A percentile compares a stretch with the other conserved stretches of the same genome.
Evolutionary conservation across 2,329 filamentous ascomycete genomes (phyloP).

Genomic region (Colletotrichum tanaceti): DNA sequence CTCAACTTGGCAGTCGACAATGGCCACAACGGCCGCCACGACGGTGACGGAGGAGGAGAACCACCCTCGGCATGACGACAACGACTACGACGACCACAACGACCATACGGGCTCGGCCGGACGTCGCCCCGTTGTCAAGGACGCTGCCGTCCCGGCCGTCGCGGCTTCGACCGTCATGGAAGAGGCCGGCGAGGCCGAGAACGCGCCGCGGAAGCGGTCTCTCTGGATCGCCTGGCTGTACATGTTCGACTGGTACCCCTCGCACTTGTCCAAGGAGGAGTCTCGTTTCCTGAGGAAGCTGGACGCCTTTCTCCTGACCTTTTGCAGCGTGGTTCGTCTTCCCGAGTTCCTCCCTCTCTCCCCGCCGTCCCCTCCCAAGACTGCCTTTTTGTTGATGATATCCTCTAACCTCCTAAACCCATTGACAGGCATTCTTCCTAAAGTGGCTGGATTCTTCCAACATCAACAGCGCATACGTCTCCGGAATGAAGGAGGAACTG

Average conservation of each 20-base stretch:
- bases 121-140: conserved; percentile 23
- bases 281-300: conserved; percentile 42
- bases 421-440: conserved; percentile 33
- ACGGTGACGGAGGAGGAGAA: background rate
- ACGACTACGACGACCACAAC: no score
- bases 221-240: conserved; percentile 43
- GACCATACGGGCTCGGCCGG: background rate
- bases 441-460: conserved; percentile 51
- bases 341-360: no score
- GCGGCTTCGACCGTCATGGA: conserved; percentile 64
- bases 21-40: background rate
- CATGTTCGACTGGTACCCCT: conserved; percentile 46
- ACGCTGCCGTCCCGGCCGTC: conserved; percentile 34
- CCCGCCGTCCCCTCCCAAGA: no score
- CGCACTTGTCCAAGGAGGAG: conserved; percentile 42
- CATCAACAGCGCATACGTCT: conserved; percentile 53
- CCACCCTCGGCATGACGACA: background rate
- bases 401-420: background rate
- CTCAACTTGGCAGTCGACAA: background rate
- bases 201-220: conserved; percentile 34
- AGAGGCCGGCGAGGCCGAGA: conserved; percentile 51
- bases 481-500: conserved; percentile 53
- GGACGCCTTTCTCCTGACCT: conserved; percentile 44
- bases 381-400: background rate
- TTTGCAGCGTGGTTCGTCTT: conserved; percentile 14